Conservation (phyloP, 2,329 filamentous ascomycete genomes). For the Colletotrichum sp. region DNA sequence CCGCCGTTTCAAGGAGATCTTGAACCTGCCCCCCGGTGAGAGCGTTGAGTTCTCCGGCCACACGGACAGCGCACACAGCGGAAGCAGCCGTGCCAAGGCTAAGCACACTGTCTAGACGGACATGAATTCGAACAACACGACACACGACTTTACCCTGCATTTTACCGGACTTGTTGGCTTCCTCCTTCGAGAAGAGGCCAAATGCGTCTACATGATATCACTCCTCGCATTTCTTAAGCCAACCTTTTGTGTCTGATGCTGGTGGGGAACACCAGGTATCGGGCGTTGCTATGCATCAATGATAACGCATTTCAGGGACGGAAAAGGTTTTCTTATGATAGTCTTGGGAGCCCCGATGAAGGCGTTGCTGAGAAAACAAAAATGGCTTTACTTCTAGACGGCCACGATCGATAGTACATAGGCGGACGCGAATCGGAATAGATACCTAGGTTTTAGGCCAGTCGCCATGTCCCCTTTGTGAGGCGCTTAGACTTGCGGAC, state of each 20-base stretch:
- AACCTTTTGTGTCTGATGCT: conserved; percentile 7
- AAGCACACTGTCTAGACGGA: conserved; percentile 79
- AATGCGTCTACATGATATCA: conserved; percentile 12
- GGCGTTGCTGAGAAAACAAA: conserved; percentile 22
- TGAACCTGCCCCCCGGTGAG: conserved; percentile 79
- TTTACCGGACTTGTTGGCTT: conserved; percentile 2
- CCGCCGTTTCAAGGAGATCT: conserved; percentile 88
- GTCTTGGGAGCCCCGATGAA: conserved; percentile 19
- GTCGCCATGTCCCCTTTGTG: not conserved
- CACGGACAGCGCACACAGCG: conserved; percentile 89
- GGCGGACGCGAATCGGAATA: conserved; percentile 20
- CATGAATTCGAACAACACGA: not conserved
- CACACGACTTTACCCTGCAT: conserved; percentile 10
- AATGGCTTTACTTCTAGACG: conserved; percentile 19
- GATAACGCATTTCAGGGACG: conserved; percentile 20
- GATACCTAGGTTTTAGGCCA: conserved; percentile 23
- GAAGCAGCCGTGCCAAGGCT: conserved; percentile 93
- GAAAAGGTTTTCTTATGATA: conserved; percentile 19
- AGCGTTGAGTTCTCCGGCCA: conserved; percentile 94
- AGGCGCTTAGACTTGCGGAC: not conserved
- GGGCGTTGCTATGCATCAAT: conserved; percentile 19
- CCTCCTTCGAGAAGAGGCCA: not conserved
- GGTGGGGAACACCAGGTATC: not conserved
- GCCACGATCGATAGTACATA: conserved; percentile 22
- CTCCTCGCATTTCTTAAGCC: conserved; percentile 16